These are phyloP conservation scores for Melianthus villosus DNA, from an alignment of 441 rosid genomes.

Conservation along the genomic window DNA sequence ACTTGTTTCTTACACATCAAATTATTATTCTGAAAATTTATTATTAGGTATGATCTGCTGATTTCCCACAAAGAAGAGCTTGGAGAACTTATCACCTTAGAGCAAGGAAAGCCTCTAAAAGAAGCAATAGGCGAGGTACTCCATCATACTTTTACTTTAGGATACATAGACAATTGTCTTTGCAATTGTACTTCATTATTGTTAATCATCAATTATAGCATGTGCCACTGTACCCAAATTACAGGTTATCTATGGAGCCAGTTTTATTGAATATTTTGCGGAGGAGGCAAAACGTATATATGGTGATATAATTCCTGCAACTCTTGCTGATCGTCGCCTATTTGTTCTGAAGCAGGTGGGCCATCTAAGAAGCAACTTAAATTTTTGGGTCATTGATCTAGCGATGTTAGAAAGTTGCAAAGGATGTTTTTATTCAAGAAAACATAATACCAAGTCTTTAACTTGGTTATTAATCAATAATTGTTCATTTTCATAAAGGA, in stretches of 20 bases:
- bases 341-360: slow-evolving; percentile 80
- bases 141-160: slow-evolving; percentile 11
- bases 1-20: slow-evolving; percentile 1
- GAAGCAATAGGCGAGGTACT: slow-evolving; percentile 91
- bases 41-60: slow-evolving; percentile 73
- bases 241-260: slow-evolving; percentile 80
- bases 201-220: slow-evolving; percentile 14
- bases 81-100: slow-evolving; percentile 85
- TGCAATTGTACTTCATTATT: slow-evolving; percentile 8
- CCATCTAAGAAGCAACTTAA: no score
- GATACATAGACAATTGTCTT: slow-evolving; percentile 9
- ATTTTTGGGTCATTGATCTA: no score
- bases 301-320: slow-evolving; percentile 83
- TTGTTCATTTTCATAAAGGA: no score
- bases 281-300: slow-evolving; percentile 94
- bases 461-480: no score
- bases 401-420: no score
- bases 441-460: no score
- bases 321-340: slow-evolving; percentile 59
- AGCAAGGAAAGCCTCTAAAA: slow-evolving; percentile 88
- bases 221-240: slow-evolving; percentile 15
- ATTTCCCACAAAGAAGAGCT: slow-evolving; percentile 77
- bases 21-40: no score
- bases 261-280: slow-evolving; percentile 75
- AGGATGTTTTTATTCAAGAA: no score